A percentile compares a stretch with the other conserved stretches of the same genome.
phyloP scores from a whole-genome alignment of 495 filamentous ascomycete species.

The Trichoderma orchidacearum region DNA sequence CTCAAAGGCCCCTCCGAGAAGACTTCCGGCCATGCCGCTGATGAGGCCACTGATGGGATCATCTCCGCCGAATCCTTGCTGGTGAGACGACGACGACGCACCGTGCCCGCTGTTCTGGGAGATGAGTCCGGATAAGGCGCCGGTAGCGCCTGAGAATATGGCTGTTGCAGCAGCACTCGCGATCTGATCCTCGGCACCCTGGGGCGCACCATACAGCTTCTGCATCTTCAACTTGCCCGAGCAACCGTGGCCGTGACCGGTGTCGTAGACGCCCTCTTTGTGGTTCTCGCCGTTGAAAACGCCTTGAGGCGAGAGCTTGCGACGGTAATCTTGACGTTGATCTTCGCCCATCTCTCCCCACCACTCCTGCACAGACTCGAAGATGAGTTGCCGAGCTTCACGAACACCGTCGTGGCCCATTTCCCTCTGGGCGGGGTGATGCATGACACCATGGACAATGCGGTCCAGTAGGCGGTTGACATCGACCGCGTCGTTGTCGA shows the following conservation, averaged over 20 bases:
- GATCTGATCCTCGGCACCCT: constrained; percentile 33
- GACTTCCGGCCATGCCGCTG: neutral
- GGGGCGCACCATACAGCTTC: constrained; percentile 32
- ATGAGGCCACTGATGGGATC: constrained; percentile 2
- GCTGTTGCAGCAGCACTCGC: constrained; percentile 27
- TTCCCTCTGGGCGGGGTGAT: constrained; percentile 66
- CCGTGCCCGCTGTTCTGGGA: constrained; percentile 11
- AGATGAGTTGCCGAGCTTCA: constrained; percentile 67
- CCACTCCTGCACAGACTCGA: constrained; percentile 63
- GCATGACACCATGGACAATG: constrained; percentile 71
- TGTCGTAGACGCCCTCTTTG: constrained; percentile 70
- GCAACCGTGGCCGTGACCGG: constrained; percentile 66
- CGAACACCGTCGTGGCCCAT: constrained; percentile 57
- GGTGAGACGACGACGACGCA: neutral
- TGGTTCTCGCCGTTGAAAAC: constrained; percentile 67
- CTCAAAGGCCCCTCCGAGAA: constrained; percentile 9
- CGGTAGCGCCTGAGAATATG: constrained; percentile 31
- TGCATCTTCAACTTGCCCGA: constrained; percentile 45
- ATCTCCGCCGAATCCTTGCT: neutral
- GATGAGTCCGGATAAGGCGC: constrained; percentile 21
- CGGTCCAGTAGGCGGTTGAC: constrained; percentile 50
- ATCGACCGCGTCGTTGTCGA: constrained; percentile 65
- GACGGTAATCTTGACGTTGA: constrained; percentile 48
- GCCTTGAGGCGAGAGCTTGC: constrained; percentile 61
- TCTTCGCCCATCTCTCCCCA: constrained; percentile 53